Conservation (phyloP, 2,329 filamentous ascomycete species). For the Diaporthe citriasiana region DNA sequence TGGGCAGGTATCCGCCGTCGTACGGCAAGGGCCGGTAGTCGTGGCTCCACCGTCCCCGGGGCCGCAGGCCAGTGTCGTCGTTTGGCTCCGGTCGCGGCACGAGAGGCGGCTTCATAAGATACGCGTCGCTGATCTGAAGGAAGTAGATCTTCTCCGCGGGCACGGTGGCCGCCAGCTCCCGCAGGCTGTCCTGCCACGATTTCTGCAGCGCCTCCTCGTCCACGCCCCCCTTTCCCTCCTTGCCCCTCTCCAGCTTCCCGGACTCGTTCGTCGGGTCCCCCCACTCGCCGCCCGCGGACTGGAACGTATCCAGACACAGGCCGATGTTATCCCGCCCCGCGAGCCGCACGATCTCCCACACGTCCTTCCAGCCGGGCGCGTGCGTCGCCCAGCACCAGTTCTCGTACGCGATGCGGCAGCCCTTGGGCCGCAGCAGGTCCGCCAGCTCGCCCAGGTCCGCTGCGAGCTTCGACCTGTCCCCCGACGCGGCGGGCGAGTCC, state of each 20-base stretch:
- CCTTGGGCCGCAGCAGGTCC: conserved; percentile 70
- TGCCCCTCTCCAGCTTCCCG: conserved; percentile 65
- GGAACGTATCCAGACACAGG: conserved; percentile 84
- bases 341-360: conserved; percentile 76
- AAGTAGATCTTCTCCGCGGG: conserved; percentile 80
- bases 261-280: conserved; percentile 76
- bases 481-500: conserved; percentile 64
- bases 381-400: conserved; percentile 87
- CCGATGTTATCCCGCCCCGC: conserved; percentile 77
- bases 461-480: conserved; percentile 64
- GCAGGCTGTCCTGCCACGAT: conserved; percentile 67
- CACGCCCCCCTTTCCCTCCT: conserved; percentile 49
- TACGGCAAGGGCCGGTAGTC: conserved; percentile 78
- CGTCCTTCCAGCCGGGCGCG: conserved; percentile 76
- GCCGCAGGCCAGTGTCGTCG: conserved; percentile 67
- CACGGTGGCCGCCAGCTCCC: conserved; percentile 68
- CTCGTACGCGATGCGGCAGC: conserved; percentile 79
- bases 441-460: conserved; percentile 74
- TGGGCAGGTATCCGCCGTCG: conserved; percentile 78
- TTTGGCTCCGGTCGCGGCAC: conserved; percentile 53
- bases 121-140: conserved; percentile 82
- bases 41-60: conserved; percentile 79
- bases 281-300: conserved; percentile 80
- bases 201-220: conserved; percentile 60
- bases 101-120: conserved; percentile 71